Evolutionary conservation across 257 asterid species (phyloP).

Genomic region (Scutellaria galericulata): DNA sequence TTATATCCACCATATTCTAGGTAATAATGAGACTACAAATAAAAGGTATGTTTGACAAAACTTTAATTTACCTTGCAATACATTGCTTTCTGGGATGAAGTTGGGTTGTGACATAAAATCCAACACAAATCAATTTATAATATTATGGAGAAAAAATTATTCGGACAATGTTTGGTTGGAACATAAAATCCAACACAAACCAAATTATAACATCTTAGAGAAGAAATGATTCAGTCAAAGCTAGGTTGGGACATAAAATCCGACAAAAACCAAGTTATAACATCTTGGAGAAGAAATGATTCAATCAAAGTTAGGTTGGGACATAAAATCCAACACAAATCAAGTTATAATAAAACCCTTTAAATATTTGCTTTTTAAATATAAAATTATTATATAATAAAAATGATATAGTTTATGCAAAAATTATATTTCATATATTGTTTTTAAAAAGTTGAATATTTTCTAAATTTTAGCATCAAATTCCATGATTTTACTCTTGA

Average conservation of each 20-base stretch:
- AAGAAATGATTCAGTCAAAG: background rate
- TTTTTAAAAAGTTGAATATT: too few species aligned
- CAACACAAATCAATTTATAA: conserved; percentile 33
- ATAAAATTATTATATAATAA: too few species aligned
- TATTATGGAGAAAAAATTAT: conserved; percentile 40
- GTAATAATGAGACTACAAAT: background rate
- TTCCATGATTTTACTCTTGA: too few species aligned
- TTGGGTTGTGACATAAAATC: conserved; percentile 52
- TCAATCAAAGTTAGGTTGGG: too few species aligned
- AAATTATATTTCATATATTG: too few species aligned
- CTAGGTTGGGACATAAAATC: conserved; percentile 52
- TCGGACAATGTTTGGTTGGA: conserved; percentile 62
- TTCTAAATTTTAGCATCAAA: too few species aligned
- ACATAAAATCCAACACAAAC: conserved; percentile 23
- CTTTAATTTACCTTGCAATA: conserved; percentile 46
- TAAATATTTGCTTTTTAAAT: too few species aligned
- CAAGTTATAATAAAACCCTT: too few species aligned
- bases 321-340: too few species aligned
- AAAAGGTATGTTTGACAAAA: conserved; percentile 49
- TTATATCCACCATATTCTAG: too few species aligned
- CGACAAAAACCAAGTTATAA: conserved; percentile 32
- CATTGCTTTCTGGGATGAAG: conserved; percentile 63
- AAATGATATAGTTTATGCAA: too few species aligned
- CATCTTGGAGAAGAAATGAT: conserved; percentile 42
- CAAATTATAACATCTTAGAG: conserved; percentile 54